Evolutionary conservation across 768 basidiomycete species (phyloP), one percentile per base, ranked within the genome.

Genomic region (Gyrodon lividus): DNA sequence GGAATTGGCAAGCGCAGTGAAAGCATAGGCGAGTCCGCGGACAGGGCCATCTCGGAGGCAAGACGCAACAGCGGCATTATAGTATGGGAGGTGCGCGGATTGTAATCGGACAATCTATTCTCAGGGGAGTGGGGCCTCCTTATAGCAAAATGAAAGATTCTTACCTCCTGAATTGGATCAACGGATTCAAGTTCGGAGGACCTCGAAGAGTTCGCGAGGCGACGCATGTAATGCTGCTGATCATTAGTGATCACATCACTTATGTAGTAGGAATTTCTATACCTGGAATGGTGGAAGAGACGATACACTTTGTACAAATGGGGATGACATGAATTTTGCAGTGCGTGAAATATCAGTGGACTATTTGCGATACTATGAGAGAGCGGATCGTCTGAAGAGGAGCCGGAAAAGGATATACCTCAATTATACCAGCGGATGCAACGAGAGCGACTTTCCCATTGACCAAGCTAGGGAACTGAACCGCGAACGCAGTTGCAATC

Each of bases 301-400:
- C 0, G 86, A 77, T 10, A 87, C 58, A 12, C 77, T 72, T 67
- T 89, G 87, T n/a, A 89, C 77, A 13, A 89, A 58, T 0, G 87
- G 87, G 2, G 85, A 83, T 5, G 87, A 87, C 80, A 90, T 87
- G 64, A 89, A 82, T 65, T 85, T 88, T 10, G 82, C 77, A 0
- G 88, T 89, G 17, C 84, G 77, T 26, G 87, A 86, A 54, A 90
- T 76, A 63, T 89, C 88, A 28, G 62, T 63, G 0, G 84, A 74
- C 82, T 87, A 7, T 13, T 5, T n/a, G 31, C 24, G 6, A 14
- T 38, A 34, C 23, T 26, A 46, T 63, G 12, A 54, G 50, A 43
- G 1, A 48, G 37, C 41, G 3, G 10, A 24, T 31, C 4, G 0
- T 19, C 5, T 5, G n/a, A n/a, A 4, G 6, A 13, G 17, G n/a